phyloP scores from a whole-genome alignment of 1,284 basidiomycete species.

The Cystobasidium sp. region DNA sequence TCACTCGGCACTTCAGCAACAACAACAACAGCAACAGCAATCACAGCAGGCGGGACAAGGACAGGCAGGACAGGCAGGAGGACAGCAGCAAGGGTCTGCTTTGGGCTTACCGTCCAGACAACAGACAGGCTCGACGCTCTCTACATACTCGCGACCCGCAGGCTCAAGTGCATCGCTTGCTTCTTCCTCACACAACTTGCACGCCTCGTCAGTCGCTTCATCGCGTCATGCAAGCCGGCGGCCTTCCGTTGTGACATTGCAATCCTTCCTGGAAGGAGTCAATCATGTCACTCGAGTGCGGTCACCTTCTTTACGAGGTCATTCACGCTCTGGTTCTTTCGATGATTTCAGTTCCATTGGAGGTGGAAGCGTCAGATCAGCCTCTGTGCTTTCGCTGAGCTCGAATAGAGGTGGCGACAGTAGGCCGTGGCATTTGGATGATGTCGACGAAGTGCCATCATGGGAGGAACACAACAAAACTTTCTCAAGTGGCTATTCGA shows the following conservation, averaged over 20 bases:
- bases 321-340: slow-evolving; percentile 35
- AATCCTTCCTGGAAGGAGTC: slow-evolving; percentile 43
- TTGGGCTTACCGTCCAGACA: background rate
- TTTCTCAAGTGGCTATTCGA: background rate
- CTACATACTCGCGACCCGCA: background rate
- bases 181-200: background rate
- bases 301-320: slow-evolving; percentile 36
- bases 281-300: slow-evolving; percentile 41
- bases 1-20: slow-evolving; percentile 14
- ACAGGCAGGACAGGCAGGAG: background rate
- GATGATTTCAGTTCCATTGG: slow-evolving; percentile 39
- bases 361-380: background rate
- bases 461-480: slow-evolving; percentile 32
- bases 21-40: slow-evolving; percentile 11
- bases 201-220: slow-evolving; percentile 25
- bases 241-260: slow-evolving; percentile 32
- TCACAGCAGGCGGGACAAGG: background rate
- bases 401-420: background rate
- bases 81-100: background rate
- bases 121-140: slow-evolving; percentile 5
- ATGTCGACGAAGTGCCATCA: slow-evolving; percentile 38
- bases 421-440: slow-evolving; percentile 41
- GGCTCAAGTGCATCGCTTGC: slow-evolving; percentile 22
- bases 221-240: slow-evolving; percentile 29
- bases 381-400: slow-evolving; percentile 13